A percentile compares a stretch with the other conserved stretches of the same genome.
Evolutionary conservation across 2,329 filamentous ascomycete species (phyloP).

Genomic region (Penicillium sp.): DNA sequence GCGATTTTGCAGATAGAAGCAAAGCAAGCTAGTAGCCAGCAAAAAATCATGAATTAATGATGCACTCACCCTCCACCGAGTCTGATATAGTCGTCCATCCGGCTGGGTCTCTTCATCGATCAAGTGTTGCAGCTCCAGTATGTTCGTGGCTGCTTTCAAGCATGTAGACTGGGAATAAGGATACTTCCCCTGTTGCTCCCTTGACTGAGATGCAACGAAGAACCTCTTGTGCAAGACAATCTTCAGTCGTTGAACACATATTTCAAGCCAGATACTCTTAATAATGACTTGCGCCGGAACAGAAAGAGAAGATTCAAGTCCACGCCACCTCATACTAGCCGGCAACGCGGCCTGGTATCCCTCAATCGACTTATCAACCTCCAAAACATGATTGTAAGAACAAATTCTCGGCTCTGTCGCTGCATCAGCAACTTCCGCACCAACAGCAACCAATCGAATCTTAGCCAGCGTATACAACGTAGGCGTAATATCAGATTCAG

Average conservation of each 20-base stretch:
- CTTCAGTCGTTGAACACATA: background rate
- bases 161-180: background rate
- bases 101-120: background rate
- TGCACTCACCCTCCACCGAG: background rate
- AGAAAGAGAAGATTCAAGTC: background rate
- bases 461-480: slow-evolving; percentile 19
- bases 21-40: background rate
- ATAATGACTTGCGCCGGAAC: background rate
- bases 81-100: background rate
- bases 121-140: background rate
- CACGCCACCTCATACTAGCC: background rate
- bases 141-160: background rate
- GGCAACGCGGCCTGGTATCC: background rate
- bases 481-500: slow-evolving; percentile 44
- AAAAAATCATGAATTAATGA: background rate
- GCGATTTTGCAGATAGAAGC: background rate
- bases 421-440: background rate
- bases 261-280: background rate
- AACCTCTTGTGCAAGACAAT: background rate
- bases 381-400: background rate
- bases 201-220: background rate
- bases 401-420: background rate
- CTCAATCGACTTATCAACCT: background rate
- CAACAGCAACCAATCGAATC: background rate
- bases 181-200: background rate